phyloP scores from a whole-genome alignment of 352 stramenopile genomes.

The Phytophthora podocarpi region DNA sequence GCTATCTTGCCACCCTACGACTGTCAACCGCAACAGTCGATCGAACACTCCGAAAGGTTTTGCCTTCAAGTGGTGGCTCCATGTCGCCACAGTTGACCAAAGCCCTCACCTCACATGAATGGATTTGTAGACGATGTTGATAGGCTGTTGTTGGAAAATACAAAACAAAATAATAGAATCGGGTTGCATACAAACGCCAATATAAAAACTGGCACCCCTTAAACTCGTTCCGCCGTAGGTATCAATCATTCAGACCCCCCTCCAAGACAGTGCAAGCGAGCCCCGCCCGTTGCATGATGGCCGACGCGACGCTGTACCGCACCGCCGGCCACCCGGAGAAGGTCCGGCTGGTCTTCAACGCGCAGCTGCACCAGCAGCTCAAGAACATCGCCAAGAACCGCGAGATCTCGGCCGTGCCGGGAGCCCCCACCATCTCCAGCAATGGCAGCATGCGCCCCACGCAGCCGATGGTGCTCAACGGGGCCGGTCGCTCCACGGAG shows the following conservation, averaged over 20 bases:
- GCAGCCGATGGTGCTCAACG: slow-evolving; percentile 44
- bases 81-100: no score
- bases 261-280: no score
- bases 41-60: no score
- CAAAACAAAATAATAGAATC: slow-evolving; percentile 9
- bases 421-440: slow-evolving; percentile 45
- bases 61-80: no score
- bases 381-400: slow-evolving; percentile 67
- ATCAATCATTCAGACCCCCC: no score
- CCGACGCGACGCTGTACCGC: slow-evolving; percentile 54
- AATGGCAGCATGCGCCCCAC: slow-evolving; percentile 45
- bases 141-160: no score
- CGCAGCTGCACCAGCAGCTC: slow-evolving; percentile 76
- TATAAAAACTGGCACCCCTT: slow-evolving; percentile 3
- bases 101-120: no score
- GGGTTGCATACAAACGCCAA: slow-evolving; percentile 21
- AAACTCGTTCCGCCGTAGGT: slow-evolving; percentile 5
- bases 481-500: slow-evolving; percentile 46
- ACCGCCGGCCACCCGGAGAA: slow-evolving; percentile 53
- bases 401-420: slow-evolving; percentile 45
- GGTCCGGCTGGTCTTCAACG: slow-evolving; percentile 70
- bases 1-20: no score
- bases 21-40: no score
- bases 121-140: no score
- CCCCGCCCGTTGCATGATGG: slow-evolving; percentile 30